A percentile compares a stretch with the other conserved stretches of the same genome.
These are phyloP conservation scores for Xylariales sp. DNA, from an alignment of 2,329 filamentous ascomycete species.

Conservation along the genomic window DNA sequence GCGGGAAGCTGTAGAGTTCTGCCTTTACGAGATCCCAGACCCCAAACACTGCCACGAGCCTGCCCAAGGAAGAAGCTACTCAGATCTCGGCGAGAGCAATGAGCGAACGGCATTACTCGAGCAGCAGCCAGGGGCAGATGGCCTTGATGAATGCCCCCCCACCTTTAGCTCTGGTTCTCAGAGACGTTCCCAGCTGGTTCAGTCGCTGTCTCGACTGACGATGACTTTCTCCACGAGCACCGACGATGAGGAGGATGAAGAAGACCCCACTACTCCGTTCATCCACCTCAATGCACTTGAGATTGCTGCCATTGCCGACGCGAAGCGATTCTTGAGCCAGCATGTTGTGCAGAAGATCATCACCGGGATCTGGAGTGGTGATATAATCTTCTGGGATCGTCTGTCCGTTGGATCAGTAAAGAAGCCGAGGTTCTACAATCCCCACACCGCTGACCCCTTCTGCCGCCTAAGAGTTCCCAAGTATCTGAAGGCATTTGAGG, in stretches of 20 bases:
- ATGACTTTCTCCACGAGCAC: slow-evolving; percentile 36
- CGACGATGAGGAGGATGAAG: slow-evolving; percentile 42
- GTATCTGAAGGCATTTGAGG: slow-evolving; percentile 70
- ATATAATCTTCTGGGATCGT: slow-evolving; percentile 71
- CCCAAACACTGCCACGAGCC: slow-evolving; percentile 2
- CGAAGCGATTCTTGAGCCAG: slow-evolving; percentile 70
- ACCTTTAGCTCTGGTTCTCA: slow-evolving; percentile 28
- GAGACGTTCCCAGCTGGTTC: slow-evolving; percentile 45
- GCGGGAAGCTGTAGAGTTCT: slow-evolving; percentile 68
- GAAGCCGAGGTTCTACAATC: slow-evolving; percentile 62
- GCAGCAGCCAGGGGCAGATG: too few species aligned
- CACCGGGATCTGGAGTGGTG: slow-evolving; percentile 67
- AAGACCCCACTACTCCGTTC: slow-evolving; percentile 68
- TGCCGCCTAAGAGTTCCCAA: slow-evolving; percentile 67
- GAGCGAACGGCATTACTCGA: slow-evolving; percentile 45
- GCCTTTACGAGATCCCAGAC: slow-evolving; percentile 67
- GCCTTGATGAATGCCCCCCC: too few species aligned
- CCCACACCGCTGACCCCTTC: slow-evolving; percentile 56
- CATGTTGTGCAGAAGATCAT: slow-evolving; percentile 67
- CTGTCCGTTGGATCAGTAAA: slow-evolving; percentile 61
- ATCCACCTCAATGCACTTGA: slow-evolving; percentile 78
- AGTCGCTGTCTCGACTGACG: slow-evolving; percentile 53
- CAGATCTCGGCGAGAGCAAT: slow-evolving; percentile 37
- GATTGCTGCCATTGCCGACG: slow-evolving; percentile 65
- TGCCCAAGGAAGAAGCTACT: slow-evolving; percentile 12